These are phyloP conservation scores for Priceomyces carsonii DNA, from an alignment of 805 yeast species.

Conservation along the genomic window DNA sequence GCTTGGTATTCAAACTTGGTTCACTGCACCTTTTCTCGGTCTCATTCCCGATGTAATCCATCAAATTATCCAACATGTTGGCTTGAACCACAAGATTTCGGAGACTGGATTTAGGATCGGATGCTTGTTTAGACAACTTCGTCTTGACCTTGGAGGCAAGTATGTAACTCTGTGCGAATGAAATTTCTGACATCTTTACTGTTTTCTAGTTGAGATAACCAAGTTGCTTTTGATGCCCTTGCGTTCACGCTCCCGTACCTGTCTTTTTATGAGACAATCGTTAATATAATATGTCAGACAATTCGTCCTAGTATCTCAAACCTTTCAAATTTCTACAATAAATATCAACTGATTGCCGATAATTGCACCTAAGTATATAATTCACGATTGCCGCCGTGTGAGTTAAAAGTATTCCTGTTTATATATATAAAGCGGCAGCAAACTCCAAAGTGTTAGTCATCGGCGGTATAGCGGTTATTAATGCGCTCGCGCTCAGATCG, in stretches of 20 bases:
- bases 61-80: constrained; percentile 63
- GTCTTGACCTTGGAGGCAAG: constrained; percentile 65
- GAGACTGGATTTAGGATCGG: constrained; percentile 55
- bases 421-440: too few relatives aligned
- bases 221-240: constrained; percentile 1
- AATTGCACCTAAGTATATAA: too few relatives aligned
- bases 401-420: too few relatives aligned
- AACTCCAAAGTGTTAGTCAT: too few relatives aligned
- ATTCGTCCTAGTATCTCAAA: too few relatives aligned
- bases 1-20: constrained; percentile 17
- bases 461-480: too few relatives aligned
- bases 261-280: neutral
- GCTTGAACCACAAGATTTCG: constrained; percentile 68
- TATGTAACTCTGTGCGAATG: constrained; percentile 56
- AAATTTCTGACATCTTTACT: constrained; percentile 12
- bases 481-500: too few relatives aligned
- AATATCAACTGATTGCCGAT: too few relatives aligned
- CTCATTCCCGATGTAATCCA: constrained; percentile 46
- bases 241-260: too few relatives aligned
- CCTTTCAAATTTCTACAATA: too few relatives aligned
- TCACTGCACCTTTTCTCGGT: constrained; percentile 13
- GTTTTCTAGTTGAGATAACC: neutral
- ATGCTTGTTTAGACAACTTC: constrained; percentile 64
- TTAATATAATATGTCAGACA: too few relatives aligned
- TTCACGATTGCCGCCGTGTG: too few relatives aligned